Percentiles rank a stretch among this genome's conserved stretches.
These are phyloP conservation scores for Filosporella fistucella DNA, from an alignment of 495 filamentous ascomycete species.

Conservation along the genomic window DNA sequence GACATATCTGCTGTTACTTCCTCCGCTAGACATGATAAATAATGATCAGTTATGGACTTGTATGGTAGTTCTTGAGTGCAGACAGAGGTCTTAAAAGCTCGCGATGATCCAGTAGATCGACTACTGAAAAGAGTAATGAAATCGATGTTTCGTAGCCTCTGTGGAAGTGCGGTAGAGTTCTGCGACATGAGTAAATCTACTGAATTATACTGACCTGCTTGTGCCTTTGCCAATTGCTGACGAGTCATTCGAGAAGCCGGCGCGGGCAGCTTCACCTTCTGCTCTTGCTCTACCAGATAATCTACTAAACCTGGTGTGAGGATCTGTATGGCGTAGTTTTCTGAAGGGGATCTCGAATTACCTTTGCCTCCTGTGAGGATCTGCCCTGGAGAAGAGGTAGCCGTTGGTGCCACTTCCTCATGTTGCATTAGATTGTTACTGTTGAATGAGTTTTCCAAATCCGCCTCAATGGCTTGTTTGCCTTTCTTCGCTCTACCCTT, in stretches of 20 bases:
- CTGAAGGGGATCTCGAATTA: too few relatives aligned
- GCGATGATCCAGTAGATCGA: constrained; percentile 7
- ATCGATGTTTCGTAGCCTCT: constrained; percentile 2
- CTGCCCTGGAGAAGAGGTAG: constrained; percentile 12
- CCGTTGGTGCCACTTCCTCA: constrained; percentile 1
- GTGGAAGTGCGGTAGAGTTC: not conserved
- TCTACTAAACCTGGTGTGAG: too few relatives aligned
- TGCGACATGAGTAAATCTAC: not conserved
- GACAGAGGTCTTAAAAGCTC: not conserved
- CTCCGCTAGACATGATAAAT: constrained; percentile 21
- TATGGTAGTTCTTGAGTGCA: not conserved
- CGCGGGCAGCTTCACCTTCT: too few relatives aligned
- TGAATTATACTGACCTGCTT: constrained; percentile 40
- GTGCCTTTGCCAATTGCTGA: constrained; percentile 35
- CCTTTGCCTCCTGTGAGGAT: too few relatives aligned
- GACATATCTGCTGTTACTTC: constrained; percentile 2
- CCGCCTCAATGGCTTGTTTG: constrained; percentile 3
- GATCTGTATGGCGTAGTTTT: too few relatives aligned
- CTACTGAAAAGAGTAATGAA: constrained; percentile 18
- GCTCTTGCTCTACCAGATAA: too few relatives aligned
- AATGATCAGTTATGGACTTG: constrained; percentile 7
- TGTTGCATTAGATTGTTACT: too few relatives aligned
- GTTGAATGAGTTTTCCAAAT: not conserved
- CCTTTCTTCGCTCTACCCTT: constrained; percentile 27
- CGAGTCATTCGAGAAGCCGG: constrained; percentile 31